phyloP scores from a whole-genome alignment of 2,329 filamentous ascomycete genomes.

The Periglandula ipomoeae region DNA sequence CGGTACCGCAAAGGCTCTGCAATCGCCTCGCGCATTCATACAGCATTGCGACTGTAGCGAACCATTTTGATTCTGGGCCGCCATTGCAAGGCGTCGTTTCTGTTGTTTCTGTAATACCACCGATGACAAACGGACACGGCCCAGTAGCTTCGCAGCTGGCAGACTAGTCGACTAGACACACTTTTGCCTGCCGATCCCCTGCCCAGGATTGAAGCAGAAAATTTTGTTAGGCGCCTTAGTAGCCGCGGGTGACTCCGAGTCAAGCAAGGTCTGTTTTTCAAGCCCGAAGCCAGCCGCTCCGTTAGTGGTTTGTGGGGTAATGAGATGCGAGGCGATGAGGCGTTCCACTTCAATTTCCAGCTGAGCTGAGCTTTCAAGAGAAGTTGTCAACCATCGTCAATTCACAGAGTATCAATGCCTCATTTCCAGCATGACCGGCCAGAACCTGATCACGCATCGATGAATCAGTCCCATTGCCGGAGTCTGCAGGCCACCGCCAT shows the following conservation, averaged over 20 bases:
- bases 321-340: background rate
- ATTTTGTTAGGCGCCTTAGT: background rate
- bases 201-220: background rate
- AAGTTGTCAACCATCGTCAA: no score
- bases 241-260: background rate
- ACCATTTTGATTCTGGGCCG: background rate
- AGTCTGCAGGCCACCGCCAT: background rate
- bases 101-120: background rate
- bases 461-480: background rate
- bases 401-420: no score
- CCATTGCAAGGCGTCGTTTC: background rate
- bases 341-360: background rate
- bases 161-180: background rate
- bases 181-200: background rate
- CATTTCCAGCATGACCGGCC: no score
- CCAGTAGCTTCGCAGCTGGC: background rate
- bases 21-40: background rate
- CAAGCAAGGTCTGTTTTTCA: background rate
- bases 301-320: slow-evolving; percentile 5
- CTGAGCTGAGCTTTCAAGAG: no score
- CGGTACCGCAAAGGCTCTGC: background rate
- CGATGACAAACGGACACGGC: background rate
- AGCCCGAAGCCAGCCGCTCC: slow-evolving; percentile 1
- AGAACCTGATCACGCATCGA: background rate
- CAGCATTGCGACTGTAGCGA: background rate